These are phyloP conservation scores for Euphorbia pulcherrima DNA, from an alignment of 345 rosid species.

Conservation along the genomic window DNA sequence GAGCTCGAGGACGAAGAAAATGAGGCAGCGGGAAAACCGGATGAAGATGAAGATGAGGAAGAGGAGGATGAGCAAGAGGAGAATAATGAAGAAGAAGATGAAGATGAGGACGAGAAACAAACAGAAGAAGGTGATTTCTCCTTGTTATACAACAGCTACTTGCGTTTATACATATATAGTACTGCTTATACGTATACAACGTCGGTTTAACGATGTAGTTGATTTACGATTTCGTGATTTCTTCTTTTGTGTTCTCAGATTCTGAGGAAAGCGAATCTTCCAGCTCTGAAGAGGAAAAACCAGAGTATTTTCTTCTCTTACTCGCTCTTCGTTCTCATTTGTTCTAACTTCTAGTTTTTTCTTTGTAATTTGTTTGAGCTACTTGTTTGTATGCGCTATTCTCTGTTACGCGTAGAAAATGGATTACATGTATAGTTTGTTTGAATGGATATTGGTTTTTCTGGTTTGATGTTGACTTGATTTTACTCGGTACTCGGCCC, in stretches of 20 bases:
- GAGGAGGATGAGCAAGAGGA: conserved; percentile 34
- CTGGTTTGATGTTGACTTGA: not conserved
- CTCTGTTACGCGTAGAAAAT: not conserved
- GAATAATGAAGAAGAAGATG: conserved; percentile 22
- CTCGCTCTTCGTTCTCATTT: conserved; percentile 1
- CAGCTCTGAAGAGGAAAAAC: conserved; percentile 47
- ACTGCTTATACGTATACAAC: conserved; percentile 16
- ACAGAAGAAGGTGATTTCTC: conserved; percentile 14
- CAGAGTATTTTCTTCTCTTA: conserved; percentile 51
- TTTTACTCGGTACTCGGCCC: not conserved
- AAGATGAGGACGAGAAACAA: conserved; percentile 15
- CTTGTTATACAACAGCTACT: not conserved
- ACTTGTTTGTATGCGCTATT: conserved; percentile 5
- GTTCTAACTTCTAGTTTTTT: not conserved
- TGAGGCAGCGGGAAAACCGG: conserved; percentile 17
- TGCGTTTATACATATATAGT: conserved; percentile 19
- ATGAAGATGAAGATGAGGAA: conserved; percentile 25
- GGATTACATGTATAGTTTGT: not conserved
- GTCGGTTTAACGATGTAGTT: conserved; percentile 14
- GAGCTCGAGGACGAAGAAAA: conserved; percentile 35
- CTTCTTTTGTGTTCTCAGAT: conserved; percentile 34
- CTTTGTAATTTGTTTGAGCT: conserved; percentile 13
- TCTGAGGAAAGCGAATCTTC: conserved; percentile 51
- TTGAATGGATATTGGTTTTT: not conserved
- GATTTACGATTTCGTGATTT: conserved; percentile 24